phyloP scores from a whole-genome alignment of 495 filamentous ascomycete genomes.

The Schizothecium vesticola region DNA sequence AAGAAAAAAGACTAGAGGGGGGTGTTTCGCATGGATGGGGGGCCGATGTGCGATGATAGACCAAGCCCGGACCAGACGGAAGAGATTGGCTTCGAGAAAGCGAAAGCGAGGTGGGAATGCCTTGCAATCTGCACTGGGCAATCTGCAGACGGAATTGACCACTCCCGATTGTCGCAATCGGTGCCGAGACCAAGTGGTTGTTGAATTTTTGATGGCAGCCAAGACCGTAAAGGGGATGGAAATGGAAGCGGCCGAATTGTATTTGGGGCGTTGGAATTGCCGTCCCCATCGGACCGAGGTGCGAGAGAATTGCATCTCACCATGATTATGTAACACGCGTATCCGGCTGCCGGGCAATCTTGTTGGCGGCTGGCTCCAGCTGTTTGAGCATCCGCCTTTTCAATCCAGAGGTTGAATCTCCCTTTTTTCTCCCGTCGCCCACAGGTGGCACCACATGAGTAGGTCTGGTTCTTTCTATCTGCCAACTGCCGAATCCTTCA shows the following conservation, averaged over 20 bases:
- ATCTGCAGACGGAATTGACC: neutral
- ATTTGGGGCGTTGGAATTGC: neutral
- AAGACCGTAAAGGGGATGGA: neutral
- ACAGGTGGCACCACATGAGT: neutral
- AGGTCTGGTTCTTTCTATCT: neutral
- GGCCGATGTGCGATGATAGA: neutral
- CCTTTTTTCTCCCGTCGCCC: no score
- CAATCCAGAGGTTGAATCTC: no score
- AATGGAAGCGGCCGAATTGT: neutral
- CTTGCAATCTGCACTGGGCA: neutral
- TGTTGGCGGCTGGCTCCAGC: neutral
- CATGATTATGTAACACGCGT: neutral
- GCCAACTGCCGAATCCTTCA: neutral
- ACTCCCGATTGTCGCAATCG: neutral
- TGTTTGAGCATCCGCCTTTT: no score
- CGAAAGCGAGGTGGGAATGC: neutral
- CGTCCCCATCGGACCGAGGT: neutral
- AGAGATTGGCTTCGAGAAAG: neutral
- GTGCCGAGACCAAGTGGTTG: neutral
- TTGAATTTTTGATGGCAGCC: neutral
- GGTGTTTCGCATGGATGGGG: neutral
- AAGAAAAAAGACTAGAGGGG: neutral
- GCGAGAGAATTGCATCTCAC: neutral
- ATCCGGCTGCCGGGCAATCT: neutral
- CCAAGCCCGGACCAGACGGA: neutral